Percentiles rank a stretch among this genome's conserved stretches.
phyloP scores from a whole-genome alignment of 176 grass and related monocot genomes.

The Cocos nucifera region DNA sequence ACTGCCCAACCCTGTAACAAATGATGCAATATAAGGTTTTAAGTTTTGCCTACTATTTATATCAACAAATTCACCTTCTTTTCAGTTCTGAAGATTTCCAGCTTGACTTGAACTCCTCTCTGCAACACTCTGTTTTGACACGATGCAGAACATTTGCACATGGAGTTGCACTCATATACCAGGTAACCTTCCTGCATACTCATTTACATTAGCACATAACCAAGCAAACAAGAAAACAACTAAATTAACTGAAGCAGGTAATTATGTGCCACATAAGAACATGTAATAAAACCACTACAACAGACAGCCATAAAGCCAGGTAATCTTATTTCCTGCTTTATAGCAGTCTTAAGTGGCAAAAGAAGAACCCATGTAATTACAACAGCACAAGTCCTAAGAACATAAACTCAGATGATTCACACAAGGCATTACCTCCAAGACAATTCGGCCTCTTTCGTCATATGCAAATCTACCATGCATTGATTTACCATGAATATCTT shows the following conservation, averaged over 20 bases:
- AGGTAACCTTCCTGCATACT: slow-evolving; percentile 69
- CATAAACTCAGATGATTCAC: too few relatives aligned
- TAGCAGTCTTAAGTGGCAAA: too few relatives aligned
- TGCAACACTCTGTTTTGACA: slow-evolving; percentile 95
- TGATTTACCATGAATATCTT: slow-evolving; percentile 45
- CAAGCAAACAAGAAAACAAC: neutral
- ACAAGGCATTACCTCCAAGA: slow-evolving; percentile 60
- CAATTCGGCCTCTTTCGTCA: slow-evolving; percentile 47
- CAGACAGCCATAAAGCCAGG: too few relatives aligned
- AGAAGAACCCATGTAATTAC: too few relatives aligned
- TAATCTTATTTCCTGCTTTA: too few relatives aligned
- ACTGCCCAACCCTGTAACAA: slow-evolving; percentile 89
- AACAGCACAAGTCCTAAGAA: too few relatives aligned
- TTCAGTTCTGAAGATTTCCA: slow-evolving; percentile 86
- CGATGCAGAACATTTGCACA: slow-evolving; percentile 53
- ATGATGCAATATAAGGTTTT: slow-evolving; percentile 14
- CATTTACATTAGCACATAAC: too few relatives aligned
- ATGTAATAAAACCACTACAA: neutral
- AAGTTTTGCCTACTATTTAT: neutral
- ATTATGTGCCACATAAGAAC: neutral
- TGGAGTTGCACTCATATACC: slow-evolving; percentile 81
- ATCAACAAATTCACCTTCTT: slow-evolving; percentile 48
- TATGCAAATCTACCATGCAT: slow-evolving; percentile 81
- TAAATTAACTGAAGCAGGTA: neutral
- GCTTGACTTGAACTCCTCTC: slow-evolving; percentile 68